Evolutionary conservation across 2,329 filamentous ascomycete species (phyloP), one percentile per base, ranked within the genome.

Genomic region (Lachnellula subtilissima): DNA sequence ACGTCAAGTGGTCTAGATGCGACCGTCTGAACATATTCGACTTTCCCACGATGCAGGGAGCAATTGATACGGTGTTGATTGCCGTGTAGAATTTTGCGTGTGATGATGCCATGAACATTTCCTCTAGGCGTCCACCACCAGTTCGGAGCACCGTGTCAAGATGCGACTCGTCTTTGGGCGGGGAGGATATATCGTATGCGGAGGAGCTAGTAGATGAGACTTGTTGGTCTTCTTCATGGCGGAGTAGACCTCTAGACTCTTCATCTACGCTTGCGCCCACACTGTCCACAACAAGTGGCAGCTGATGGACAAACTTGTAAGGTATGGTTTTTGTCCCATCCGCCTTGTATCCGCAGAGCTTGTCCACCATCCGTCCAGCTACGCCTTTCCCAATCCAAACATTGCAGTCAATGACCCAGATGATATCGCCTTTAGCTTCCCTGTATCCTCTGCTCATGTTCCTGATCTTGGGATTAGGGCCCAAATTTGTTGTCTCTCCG

Each of bases 31-130:
- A 99, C 92, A 99, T 97, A 75, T 95, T 97, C 67, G 91, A 96
- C 75, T 99, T 99, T 50, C 94, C 94, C 22, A 97, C 87, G 56
- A 96, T 88, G 72, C 94, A 99, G 8, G 95, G 94, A 0, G 94
- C 94, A 52, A 97, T 75, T 3, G 88, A 81, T 15, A 97, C 90
- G 0, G 90, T 89, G 73, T 97, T 97, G 79, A 99, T 99, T 59
- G 93, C 94, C 8, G 87, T 88, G 75, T 99, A 99, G 78, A 99
- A 97, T 70, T 99, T 99, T 65, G 91, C 91, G 71, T 99, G 94
- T 0, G 91, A 85, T 0, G 91, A 94, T 0, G 91, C 87, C 80
- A 99, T 88, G 75, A 97, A 99, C 72, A 93, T 84, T 70, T 99
- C 94, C 70, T 99, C 94, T 0, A 99, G 79, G 0, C 91, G 82